Percentiles rank a stretch among this genome's conserved stretches.
These are phyloP conservation scores for Trichocladium uniseriatum DNA, from an alignment of 495 filamentous ascomycete genomes.

Conservation along the genomic window DNA sequence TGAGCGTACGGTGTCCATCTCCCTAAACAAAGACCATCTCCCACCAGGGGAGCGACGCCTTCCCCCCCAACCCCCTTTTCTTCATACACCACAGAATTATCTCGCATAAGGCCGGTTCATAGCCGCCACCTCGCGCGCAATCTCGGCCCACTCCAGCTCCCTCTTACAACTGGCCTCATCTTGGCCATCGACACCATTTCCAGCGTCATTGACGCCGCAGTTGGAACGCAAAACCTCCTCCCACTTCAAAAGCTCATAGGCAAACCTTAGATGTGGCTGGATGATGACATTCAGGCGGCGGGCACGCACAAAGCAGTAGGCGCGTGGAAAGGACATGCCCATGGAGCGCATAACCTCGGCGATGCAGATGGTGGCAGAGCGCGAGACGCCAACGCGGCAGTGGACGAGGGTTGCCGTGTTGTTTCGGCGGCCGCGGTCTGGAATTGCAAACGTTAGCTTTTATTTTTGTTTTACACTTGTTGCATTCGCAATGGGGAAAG, in stretches of 20 bases:
- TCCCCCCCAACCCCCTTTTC: neutral
- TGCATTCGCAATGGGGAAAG: no score
- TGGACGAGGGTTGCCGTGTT: slow-evolving; percentile 87
- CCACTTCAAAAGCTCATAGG: slow-evolving; percentile 80
- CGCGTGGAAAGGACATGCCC: slow-evolving; percentile 75
- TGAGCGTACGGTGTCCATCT: no score
- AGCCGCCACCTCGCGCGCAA: slow-evolving; percentile 80
- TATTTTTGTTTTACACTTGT: no score
- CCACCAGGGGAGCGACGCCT: neutral
- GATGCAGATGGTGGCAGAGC: slow-evolving; percentile 95
- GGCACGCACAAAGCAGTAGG: slow-evolving; percentile 94
- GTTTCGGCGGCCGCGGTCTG: slow-evolving; percentile 65
- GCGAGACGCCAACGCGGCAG: slow-evolving; percentile 90
- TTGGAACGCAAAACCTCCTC: slow-evolving; percentile 59
- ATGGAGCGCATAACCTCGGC: slow-evolving; percentile 87
- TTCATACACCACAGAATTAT: slow-evolving; percentile 5
- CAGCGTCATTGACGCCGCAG: neutral
- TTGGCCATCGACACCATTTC: slow-evolving; percentile 34
- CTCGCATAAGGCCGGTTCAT: slow-evolving; percentile 92
- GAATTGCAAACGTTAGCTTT: neutral
- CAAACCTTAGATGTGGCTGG: slow-evolving; percentile 52
- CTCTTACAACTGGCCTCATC: slow-evolving; percentile 51
- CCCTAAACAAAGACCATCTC: neutral
- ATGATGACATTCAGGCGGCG: slow-evolving; percentile 67
- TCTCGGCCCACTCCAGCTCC: slow-evolving; percentile 84